These are phyloP conservation scores for Marasmius fiardii DNA, from an alignment of 1,284 basidiomycete species.

Conservation along the genomic window DNA sequence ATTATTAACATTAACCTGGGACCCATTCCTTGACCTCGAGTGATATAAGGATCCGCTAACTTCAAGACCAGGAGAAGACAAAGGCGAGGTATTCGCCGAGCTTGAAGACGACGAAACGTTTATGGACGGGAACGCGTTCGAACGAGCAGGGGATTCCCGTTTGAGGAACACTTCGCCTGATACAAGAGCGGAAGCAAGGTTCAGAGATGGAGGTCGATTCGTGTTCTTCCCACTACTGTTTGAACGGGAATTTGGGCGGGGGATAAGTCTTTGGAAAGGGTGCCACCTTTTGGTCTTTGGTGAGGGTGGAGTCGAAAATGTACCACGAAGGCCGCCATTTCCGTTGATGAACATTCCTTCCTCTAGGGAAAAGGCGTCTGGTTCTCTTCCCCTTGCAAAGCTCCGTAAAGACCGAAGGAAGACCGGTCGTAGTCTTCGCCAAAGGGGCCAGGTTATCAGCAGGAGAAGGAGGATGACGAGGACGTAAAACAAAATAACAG, in stretches of 20 bases:
- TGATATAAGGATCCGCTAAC: conserved; percentile 22
- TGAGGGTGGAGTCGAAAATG: conserved; percentile 26
- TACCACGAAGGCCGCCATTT: conserved; percentile 20
- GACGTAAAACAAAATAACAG: conserved; percentile 54
- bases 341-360: conserved; percentile 43
- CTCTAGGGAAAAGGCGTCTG: conserved; percentile 52
- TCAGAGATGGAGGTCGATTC: background rate
- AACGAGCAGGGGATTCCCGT: conserved; percentile 15
- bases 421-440: conserved; percentile 46
- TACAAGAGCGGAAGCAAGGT: background rate
- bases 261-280: conserved; percentile 35
- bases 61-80: conserved; percentile 34
- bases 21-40: conserved; percentile 61
- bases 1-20: conserved; percentile 56
- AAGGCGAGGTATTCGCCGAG: conserved; percentile 26
- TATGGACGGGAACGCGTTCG: conserved; percentile 6
- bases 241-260: conserved; percentile 4
- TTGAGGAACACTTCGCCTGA: background rate
- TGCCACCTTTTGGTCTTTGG: conserved; percentile 31
- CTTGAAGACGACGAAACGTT: conserved; percentile 10
- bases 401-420: conserved; percentile 45
- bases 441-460: conserved; percentile 49
- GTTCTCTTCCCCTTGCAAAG: conserved; percentile 30
- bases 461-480: conserved; percentile 38
- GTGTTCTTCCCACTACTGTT: background rate